A percentile compares a stretch with the other conserved stretches of the same genome.
phyloP scores from a whole-genome alignment of 2,329 filamentous ascomycete species.

The Sphaceloma murrayae region DNA sequence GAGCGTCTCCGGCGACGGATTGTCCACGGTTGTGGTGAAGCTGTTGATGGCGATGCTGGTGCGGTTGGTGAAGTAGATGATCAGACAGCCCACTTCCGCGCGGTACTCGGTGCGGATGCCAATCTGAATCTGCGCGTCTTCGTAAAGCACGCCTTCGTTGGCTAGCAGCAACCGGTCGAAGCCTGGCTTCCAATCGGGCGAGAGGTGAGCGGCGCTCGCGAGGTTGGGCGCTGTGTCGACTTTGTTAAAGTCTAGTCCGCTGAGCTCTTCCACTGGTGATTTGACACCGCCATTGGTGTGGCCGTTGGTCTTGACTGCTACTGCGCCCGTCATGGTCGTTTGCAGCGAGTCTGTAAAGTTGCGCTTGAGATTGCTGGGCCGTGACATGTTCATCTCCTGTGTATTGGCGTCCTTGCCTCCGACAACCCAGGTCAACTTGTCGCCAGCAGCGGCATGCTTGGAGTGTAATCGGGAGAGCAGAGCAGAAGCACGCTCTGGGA shows the following conservation, averaged over 20 bases:
- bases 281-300: slow-evolving; percentile 24
- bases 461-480: slow-evolving; percentile 86
- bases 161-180: slow-evolving; percentile 73
- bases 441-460: slow-evolving; percentile 76
- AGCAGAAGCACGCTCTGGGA: slow-evolving; percentile 87
- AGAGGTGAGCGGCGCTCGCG: slow-evolving; percentile 83
- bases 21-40: slow-evolving; percentile 90
- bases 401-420: slow-evolving; percentile 89
- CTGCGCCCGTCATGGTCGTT: slow-evolving; percentile 21
- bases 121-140: slow-evolving; percentile 88
- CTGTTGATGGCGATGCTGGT: slow-evolving; percentile 66
- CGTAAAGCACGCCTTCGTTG: slow-evolving; percentile 81
- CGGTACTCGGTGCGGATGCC: slow-evolving; percentile 90
- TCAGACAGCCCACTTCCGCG: slow-evolving; percentile 88
- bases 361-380: slow-evolving; percentile 73
- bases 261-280: slow-evolving; percentile 51
- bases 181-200: slow-evolving; percentile 87
- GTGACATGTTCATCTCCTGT: slow-evolving; percentile 68
- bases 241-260: slow-evolving; percentile 68
- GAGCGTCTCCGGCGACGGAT: slow-evolving; percentile 56
- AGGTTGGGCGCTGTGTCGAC: slow-evolving; percentile 64
- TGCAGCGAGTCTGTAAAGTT: slow-evolving; percentile 55
- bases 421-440: slow-evolving; percentile 96
- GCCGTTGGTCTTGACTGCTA: slow-evolving; percentile 22
- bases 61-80: slow-evolving; percentile 94